Percentiles rank a stretch among this genome's conserved stretches.
These are phyloP conservation scores for Nicotiana attenuata DNA, from an alignment of 257 asterid species.

Conservation along the genomic window DNA sequence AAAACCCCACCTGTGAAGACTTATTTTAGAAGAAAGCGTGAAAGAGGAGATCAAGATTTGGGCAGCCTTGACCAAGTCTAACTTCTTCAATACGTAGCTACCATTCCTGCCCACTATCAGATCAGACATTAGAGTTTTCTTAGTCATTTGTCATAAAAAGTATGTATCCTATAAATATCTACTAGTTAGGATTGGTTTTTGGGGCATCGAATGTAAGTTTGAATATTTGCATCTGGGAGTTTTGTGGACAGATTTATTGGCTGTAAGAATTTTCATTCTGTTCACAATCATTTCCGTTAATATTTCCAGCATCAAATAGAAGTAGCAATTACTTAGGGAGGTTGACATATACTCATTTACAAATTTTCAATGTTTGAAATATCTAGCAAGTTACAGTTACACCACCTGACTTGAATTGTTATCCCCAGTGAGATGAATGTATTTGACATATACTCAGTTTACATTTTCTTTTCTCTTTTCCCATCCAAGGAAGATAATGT, in stretches of 20 bases:
- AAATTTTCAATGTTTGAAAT: too few species aligned
- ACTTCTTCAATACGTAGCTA: not conserved
- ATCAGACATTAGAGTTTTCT: not conserved
- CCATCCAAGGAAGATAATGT: not conserved
- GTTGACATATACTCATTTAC: too few species aligned
- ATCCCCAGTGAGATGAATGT: too few species aligned
- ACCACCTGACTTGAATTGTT: too few species aligned
- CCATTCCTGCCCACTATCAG: not conserved
- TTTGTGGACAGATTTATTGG: not conserved
- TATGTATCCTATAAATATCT: not conserved
- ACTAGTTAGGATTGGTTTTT: not conserved
- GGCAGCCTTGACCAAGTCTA: not conserved
- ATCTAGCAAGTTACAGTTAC: too few species aligned
- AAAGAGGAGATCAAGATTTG: not conserved
- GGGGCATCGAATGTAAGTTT: not conserved
- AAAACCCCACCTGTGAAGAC: not conserved
- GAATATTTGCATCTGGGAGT: not conserved
- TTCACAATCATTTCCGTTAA: too few species aligned
- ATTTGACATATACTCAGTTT: too few species aligned
- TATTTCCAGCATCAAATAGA: too few species aligned
- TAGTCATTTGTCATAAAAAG: not conserved
- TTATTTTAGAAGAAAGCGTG: not conserved
- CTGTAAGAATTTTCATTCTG: too few species aligned
- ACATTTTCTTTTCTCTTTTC: not conserved
- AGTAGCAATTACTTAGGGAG: too few species aligned